phyloP scores from a whole-genome alignment of 2,329 filamentous ascomycete species.

The Diaporthe destruens region DNA sequence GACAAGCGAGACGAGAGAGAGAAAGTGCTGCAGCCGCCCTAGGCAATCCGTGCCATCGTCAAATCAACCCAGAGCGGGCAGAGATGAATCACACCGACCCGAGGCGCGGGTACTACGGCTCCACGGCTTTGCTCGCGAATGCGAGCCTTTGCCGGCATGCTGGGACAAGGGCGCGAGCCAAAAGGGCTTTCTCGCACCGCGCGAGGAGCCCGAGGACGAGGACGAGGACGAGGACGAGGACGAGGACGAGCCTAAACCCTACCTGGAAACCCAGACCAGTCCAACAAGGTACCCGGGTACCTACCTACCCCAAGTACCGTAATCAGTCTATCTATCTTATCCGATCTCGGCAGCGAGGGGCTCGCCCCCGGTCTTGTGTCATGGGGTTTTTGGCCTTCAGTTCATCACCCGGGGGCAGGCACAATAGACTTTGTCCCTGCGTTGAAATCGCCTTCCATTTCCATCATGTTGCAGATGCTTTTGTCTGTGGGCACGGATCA shows the following conservation, averaged over 20 bases:
- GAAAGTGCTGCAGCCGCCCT: slow-evolving; percentile 2
- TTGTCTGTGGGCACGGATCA: slow-evolving; percentile 2
- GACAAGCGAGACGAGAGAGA: slow-evolving; percentile 7
- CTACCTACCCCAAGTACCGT: not conserved
- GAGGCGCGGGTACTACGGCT: slow-evolving; percentile 5
- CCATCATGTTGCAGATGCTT: not conserved
- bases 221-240: slow-evolving; percentile 3
- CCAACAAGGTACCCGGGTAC: slow-evolving; percentile 3
- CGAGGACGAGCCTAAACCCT: slow-evolving; percentile 10
- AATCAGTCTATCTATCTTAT: slow-evolving; percentile 3
- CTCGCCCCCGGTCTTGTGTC: slow-evolving; percentile 2
- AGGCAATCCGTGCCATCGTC: not conserved
- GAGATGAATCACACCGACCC: slow-evolving; percentile 30
- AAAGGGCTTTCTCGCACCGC: not conserved
- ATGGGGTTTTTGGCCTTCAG: slow-evolving; percentile 13
- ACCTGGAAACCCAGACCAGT: not conserved
- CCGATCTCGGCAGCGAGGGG: slow-evolving; percentile 22
- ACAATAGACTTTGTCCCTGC: slow-evolving; percentile 19
- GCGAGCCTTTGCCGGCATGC: slow-evolving; percentile 15
- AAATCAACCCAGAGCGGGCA: not conserved
- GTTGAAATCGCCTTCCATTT: not conserved
- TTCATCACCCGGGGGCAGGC: slow-evolving; percentile 28
- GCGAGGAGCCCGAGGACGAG: slow-evolving; percentile 14
- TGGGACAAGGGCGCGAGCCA: slow-evolving; percentile 6
- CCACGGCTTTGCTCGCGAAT: slow-evolving; percentile 14